These are phyloP conservation scores for Aspergillus transmontanensis DNA, from an alignment of 2,329 filamentous ascomycete genomes.

Conservation along the genomic window DNA sequence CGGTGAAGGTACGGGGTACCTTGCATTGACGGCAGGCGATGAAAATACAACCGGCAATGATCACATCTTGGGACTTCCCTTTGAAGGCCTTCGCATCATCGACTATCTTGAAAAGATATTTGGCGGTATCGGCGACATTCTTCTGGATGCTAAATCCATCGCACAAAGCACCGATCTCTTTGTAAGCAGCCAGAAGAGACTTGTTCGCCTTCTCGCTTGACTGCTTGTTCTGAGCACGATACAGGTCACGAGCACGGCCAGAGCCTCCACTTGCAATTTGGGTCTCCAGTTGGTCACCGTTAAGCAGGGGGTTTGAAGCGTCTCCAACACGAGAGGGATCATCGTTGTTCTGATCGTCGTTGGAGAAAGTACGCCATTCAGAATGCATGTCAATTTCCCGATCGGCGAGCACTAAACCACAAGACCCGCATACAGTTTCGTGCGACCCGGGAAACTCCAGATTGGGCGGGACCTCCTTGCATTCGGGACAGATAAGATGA, in stretches of 20 bases:
- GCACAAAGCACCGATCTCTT: conserved; percentile 84
- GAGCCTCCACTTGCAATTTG: conserved; percentile 81
- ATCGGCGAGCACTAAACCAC: conserved; percentile 86
- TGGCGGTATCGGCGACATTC: conserved; percentile 83
- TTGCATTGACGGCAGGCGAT: conserved; percentile 91
- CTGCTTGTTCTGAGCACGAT: conserved; percentile 80
- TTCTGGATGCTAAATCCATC: conserved; percentile 81
- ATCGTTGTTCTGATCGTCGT: conserved; percentile 94
- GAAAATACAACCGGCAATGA: conserved; percentile 96
- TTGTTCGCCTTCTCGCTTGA: conserved; percentile 83
- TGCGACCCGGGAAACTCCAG: conserved; percentile 90
- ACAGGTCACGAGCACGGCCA: conserved; percentile 71
- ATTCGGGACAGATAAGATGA: conserved; percentile 84
- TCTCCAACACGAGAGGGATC: conserved; percentile 98
- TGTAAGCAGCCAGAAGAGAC: conserved; percentile 76
- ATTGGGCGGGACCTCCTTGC: conserved; percentile 88
- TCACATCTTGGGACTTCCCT: conserved; percentile 89
- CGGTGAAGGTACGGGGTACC: conserved; percentile 86
- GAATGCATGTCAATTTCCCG: conserved; percentile 94
- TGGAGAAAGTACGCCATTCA: conserved; percentile 98
- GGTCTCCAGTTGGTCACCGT: conserved; percentile 86
- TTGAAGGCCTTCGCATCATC: conserved; percentile 94
- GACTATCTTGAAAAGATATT: conserved; percentile 92
- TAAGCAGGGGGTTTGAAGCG: conserved; percentile 82
- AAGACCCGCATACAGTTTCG: conserved; percentile 90